Percentiles rank a stretch among this genome's conserved stretches.
Evolutionary conservation across 345 rosid species (phyloP).

Genomic region (Physaria fendleri): DNA sequence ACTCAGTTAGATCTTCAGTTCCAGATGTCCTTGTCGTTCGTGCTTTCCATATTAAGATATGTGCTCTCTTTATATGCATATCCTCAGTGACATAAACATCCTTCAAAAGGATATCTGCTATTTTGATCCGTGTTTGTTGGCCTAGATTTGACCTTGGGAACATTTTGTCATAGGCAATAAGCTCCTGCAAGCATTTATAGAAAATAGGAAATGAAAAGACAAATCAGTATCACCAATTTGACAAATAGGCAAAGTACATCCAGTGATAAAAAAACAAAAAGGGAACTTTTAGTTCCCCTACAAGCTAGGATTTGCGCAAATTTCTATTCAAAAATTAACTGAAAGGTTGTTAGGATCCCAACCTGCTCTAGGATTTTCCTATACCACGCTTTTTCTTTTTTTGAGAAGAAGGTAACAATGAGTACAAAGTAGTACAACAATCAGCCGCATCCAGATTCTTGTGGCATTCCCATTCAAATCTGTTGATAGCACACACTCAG

Average conservation of each 20-base stretch:
- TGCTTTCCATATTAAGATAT: slow-evolving; percentile 61
- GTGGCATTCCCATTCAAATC: slow-evolving; percentile 47
- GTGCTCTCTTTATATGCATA: slow-evolving; percentile 41
- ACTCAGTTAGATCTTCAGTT: slow-evolving; percentile 41
- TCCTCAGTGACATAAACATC: slow-evolving; percentile 36
- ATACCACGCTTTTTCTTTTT: slow-evolving; percentile 37
- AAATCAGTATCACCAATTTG: slow-evolving; percentile 8
- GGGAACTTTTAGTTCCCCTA: not conserved
- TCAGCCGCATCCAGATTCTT: slow-evolving; percentile 32
- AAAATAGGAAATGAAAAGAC: not conserved
- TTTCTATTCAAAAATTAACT: not conserved
- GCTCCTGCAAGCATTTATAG: slow-evolving; percentile 50
- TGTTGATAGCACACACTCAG: slow-evolving; percentile 38
- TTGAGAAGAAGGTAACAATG: slow-evolving; percentile 45
- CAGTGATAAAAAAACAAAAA: not conserved
- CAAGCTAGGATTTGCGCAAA: not conserved
- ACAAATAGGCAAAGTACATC: not conserved
- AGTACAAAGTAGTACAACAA: slow-evolving; percentile 41
- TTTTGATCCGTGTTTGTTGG: slow-evolving; percentile 46
- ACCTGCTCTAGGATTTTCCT: slow-evolving; percentile 80
- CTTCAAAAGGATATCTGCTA: slow-evolving; percentile 50
- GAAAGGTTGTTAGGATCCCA: slow-evolving; percentile 20
- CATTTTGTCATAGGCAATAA: slow-evolving; percentile 60
- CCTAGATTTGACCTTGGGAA: slow-evolving; percentile 46
- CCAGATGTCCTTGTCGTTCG: slow-evolving; percentile 46